A percentile compares a stretch with the other conserved stretches of the same genome.
Evolutionary conservation across 331 rosid genomes (phyloP).

Genomic region (Malus hybrid): DNA sequence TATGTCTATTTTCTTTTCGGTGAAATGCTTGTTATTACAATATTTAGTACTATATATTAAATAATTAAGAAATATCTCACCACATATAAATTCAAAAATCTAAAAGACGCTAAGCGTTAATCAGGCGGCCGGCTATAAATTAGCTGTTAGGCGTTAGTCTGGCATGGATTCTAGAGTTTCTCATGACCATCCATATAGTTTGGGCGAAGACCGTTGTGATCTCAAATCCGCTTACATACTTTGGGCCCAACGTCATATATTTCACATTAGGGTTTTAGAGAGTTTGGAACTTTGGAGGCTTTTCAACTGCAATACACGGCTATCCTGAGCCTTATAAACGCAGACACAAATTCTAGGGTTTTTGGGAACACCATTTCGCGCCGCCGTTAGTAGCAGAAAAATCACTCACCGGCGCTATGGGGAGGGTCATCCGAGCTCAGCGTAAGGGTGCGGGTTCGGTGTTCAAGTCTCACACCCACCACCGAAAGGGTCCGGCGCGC

Average conservation of each 20-base stretch:
- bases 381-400: background rate
- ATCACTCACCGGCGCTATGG: constrained; percentile 4
- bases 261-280: background rate
- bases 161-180: too few relatives aligned
- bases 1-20: too few relatives aligned
- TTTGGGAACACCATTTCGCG: background rate
- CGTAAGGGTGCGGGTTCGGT: constrained; percentile 37
- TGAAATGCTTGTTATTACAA: too few relatives aligned
- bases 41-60: too few relatives aligned
- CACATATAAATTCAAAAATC: too few relatives aligned
- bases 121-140: accelerated
- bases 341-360: background rate
- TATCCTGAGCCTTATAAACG: too few relatives aligned
- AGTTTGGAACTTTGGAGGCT: too few relatives aligned
- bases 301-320: too few relatives aligned
- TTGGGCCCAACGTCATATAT: background rate
- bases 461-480: constrained; percentile 38
- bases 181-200: too few relatives aligned
- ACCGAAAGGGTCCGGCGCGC: constrained; percentile 31
- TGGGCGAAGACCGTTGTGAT: too few relatives aligned
- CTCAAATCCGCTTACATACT: too few relatives aligned
- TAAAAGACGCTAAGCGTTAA: accelerated
- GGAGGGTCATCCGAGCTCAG: constrained; percentile 31
- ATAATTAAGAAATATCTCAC: too few relatives aligned
- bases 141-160: accelerated